Evolutionary conservation across 495 filamentous ascomycete genomes (phyloP).

Genomic region (Penicillium lividum): DNA sequence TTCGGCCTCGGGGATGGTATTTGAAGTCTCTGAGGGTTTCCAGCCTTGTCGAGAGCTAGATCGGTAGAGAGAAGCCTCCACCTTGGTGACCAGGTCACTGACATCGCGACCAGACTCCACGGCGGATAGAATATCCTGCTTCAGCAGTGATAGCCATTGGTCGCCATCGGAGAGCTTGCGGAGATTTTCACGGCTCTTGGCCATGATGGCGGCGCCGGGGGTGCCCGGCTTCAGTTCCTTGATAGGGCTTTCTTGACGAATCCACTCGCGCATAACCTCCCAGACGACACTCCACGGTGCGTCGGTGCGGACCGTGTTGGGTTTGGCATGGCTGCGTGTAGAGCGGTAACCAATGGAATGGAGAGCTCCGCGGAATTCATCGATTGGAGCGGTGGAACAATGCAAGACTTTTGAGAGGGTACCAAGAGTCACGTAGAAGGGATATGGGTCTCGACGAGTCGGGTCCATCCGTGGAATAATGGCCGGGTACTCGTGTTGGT

Average conservation of each 20-base stretch:
- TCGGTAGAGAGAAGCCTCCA: constrained; percentile 51
- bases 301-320: constrained; percentile 87
- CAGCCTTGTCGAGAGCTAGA: constrained; percentile 28
- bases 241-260: constrained; percentile 70
- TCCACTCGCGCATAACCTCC: constrained; percentile 94
- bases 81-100: constrained; percentile 40
- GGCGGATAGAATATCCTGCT: constrained; percentile 36
- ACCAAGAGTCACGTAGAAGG: constrained; percentile 84
- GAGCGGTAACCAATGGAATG: constrained; percentile 75
- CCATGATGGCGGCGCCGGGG: constrained; percentile 69
- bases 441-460: constrained; percentile 63
- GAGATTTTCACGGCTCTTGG: constrained; percentile 35
- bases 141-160: constrained; percentile 31
- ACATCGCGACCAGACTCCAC: constrained; percentile 38
- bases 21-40: constrained; percentile 14
- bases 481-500: constrained; percentile 26
- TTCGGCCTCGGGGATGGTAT: constrained; percentile 5
- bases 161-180: constrained; percentile 22
- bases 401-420: constrained; percentile 71
- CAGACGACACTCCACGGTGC: constrained; percentile 86
- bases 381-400: constrained; percentile 70
- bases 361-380: constrained; percentile 76
- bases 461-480: constrained; percentile 50
- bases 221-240: constrained; percentile 70
- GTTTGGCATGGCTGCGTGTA: constrained; percentile 81